phyloP scores from a whole-genome alignment of 352 stramenopile genomes.

The Phytophthora vignae region DNA sequence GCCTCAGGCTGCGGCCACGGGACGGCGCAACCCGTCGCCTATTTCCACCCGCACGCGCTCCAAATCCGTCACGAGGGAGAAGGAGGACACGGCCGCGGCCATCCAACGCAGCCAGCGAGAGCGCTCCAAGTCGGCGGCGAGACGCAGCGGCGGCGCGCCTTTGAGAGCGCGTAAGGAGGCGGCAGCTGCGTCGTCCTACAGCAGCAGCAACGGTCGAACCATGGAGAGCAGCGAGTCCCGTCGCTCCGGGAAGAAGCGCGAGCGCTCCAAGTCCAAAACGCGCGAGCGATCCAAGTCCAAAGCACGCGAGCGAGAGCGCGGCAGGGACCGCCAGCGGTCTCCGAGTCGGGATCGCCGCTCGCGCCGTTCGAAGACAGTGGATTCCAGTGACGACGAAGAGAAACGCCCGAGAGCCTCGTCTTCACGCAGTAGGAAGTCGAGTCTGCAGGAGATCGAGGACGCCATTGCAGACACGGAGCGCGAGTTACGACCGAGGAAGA shows the following conservation, averaged over 20 bases:
- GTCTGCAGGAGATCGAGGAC: constrained; percentile 58
- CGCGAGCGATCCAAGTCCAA: neutral
- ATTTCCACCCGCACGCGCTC: constrained; percentile 46
- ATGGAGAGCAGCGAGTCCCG: constrained; percentile 16
- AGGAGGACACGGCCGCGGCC: constrained; percentile 29
- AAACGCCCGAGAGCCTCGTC: constrained; percentile 7
- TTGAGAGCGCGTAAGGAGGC: constrained; percentile 10
- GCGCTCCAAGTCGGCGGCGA: constrained; percentile 46
- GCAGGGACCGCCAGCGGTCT: constrained; percentile 10
- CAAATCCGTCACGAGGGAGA: constrained; percentile 47
- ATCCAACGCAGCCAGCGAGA: constrained; percentile 30
- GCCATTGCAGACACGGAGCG: constrained; percentile 55
- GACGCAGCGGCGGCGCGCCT: constrained; percentile 32
- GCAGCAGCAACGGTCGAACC: constrained; percentile 6
- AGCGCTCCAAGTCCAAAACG: constrained; percentile 25
- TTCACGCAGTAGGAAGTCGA: constrained; percentile 17
- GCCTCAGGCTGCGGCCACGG: neutral
- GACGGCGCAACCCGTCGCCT: constrained; percentile 26
- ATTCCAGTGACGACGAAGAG: constrained; percentile 32
- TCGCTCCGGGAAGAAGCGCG: constrained; percentile 22
- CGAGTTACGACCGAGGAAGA: constrained; percentile 53
- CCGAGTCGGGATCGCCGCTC: constrained; percentile 26
- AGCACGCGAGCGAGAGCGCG: constrained; percentile 9
- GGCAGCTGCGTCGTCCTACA: neutral
- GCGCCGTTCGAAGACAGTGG: constrained; percentile 11